Evolutionary conservation across 139 green algal species (phyloP).

Genomic region (Picochlorum sp.): DNA sequence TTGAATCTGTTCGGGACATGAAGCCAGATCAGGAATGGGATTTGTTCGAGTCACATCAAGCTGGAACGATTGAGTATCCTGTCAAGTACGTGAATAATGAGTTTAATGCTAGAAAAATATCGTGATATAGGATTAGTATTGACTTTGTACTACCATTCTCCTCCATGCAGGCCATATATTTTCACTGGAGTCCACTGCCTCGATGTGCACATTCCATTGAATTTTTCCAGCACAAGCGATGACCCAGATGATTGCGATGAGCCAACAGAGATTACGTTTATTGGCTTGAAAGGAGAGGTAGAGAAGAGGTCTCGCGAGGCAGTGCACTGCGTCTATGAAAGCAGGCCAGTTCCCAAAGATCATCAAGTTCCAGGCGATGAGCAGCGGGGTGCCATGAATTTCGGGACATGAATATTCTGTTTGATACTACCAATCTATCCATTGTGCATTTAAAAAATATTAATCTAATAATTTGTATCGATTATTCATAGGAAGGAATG

Average conservation of each 20-base stretch:
- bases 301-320: slow-evolving; percentile 54
- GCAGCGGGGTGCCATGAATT: neutral
- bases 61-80: slow-evolving; percentile 53
- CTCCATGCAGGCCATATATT: slow-evolving; percentile 35
- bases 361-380: slow-evolving; percentile 22
- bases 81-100: slow-evolving; percentile 29
- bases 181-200: slow-evolving; percentile 79
- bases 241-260: slow-evolving; percentile 24
- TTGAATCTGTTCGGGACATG: slow-evolving; percentile 39
- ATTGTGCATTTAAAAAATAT: too few species aligned
- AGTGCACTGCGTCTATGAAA: slow-evolving; percentile 80
- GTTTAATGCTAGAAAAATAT: neutral
- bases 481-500: too few species aligned
- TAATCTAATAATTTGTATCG: too few species aligned
- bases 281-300: slow-evolving; percentile 79
- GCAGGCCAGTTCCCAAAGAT: slow-evolving; percentile 46
- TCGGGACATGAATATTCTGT: neutral
- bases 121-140: too few species aligned
- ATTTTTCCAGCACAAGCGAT: slow-evolving; percentile 23
- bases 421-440: too few species aligned
- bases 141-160: too few species aligned
- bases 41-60: slow-evolving; percentile 46
- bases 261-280: slow-evolving; percentile 58
- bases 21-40: slow-evolving; percentile 71
- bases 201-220: slow-evolving; percentile 63